Percentiles rank a stretch among this genome's conserved stretches.
Evolutionary conservation across 2,329 filamentous ascomycete genomes (phyloP).

Genomic region (Fusarium mexicanum): DNA sequence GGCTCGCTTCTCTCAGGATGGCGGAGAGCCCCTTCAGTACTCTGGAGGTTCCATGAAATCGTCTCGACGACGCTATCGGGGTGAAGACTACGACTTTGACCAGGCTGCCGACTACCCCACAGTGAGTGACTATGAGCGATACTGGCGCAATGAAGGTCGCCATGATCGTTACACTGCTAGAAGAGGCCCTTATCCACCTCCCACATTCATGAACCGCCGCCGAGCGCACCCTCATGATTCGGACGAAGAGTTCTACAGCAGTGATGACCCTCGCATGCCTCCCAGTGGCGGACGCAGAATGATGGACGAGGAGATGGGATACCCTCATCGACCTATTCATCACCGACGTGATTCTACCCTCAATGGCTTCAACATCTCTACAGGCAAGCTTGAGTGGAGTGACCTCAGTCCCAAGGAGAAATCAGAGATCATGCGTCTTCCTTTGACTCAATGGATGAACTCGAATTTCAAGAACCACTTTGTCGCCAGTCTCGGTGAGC

Average conservation of each 20-base stretch:
- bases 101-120: constrained; percentile 31
- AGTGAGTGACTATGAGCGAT: constrained; percentile 38
- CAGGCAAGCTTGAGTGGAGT: constrained; percentile 50
- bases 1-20: constrained; percentile 35
- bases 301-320: constrained; percentile 41
- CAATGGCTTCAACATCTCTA: constrained; percentile 28
- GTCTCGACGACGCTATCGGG: constrained; percentile 29
- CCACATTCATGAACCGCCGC: constrained; percentile 38
- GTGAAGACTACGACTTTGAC: constrained; percentile 41
- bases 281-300: constrained; percentile 25
- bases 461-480: constrained; percentile 57
- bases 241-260: constrained; percentile 37
- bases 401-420: constrained; percentile 52
- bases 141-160: constrained; percentile 39
- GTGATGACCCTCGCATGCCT: constrained; percentile 31
- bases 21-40: constrained; percentile 35
- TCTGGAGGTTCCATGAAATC: constrained; percentile 36
- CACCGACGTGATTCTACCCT: constrained; percentile 23
- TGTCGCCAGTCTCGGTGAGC: constrained; percentile 51
- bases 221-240: constrained; percentile 36
- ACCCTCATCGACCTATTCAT: background rate
- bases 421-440: constrained; percentile 55
- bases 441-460: constrained; percentile 59
- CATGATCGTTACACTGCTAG: constrained; percentile 36
- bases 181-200: constrained; percentile 38